Evolutionary conservation across 1,139 yeast genomes (phyloP), one percentile per base, ranked within the genome.

Genomic region (Hansenula lynferdii): DNA sequence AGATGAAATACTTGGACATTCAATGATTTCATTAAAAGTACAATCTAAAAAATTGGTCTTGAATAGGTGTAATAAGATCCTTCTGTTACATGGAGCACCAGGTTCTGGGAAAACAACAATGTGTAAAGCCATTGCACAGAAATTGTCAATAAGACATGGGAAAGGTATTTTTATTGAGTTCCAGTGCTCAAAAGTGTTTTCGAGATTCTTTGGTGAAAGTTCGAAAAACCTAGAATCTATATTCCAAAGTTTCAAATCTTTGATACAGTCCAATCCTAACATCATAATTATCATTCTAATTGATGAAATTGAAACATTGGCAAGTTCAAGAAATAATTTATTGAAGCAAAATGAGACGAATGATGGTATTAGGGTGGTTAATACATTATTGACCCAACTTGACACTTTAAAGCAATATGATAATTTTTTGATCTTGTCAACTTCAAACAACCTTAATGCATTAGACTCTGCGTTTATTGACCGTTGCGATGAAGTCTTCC

Each of bases 101-200:
- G 78, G 78, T 3, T 69, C 75, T 11, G 77, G 79, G 7, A 73
- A 73, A 50, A 70, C 77, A 1, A 66, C 75, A 1, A 47, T 72
- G 28, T 72, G 75, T 24, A 69, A 61, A 40, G 67, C 75, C 0
- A 30, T 65, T 8, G 55, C 66, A 28, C 69, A 64, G 34, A 62
- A 62, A 43, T 34, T 64, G 20, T 50, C 66, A 20, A 54, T 60
- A 11, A 42, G 57, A 31, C 44, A 42, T n/a, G 42, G 34, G 14
- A 28, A 37, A 27, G 52, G 56, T 4, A 35, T 62, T 2, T 36
- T 65, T 6, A 41, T 67, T 11, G 70, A 67, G 37, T 36, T 66
- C 3, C 54, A 67, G 2, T 62, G 69, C 38, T 61, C 67, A 3
- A 56, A 55, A 34, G 48, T 67, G 2, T 65, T 67, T 38, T 65